phyloP scores from a whole-genome alignment of 495 filamentous ascomycete species.

The Neurospora sp. region DNA sequence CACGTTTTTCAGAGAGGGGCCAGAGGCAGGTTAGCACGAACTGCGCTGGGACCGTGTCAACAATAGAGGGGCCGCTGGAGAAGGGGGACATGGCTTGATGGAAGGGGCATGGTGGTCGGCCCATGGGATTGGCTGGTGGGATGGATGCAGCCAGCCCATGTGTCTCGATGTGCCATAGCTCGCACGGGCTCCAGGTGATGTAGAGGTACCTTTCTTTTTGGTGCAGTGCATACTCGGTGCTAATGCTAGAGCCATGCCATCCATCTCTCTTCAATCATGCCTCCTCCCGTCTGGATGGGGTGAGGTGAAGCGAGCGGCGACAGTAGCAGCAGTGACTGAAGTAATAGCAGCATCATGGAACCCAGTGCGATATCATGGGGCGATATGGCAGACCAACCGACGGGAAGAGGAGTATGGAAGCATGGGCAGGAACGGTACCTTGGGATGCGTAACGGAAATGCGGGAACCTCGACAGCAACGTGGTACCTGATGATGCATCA shows the following conservation, averaged over 20 bases:
- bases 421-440: background rate
- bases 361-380: background rate
- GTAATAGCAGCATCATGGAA: background rate
- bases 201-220: background rate
- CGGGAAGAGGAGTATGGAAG: background rate
- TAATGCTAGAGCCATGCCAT: background rate
- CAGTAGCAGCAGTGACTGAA: background rate
- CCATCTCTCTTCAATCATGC: background rate
- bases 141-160: background rate
- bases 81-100: background rate
- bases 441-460: background rate
- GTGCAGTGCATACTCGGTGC: background rate
- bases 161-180: background rate
- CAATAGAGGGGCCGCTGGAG: slow-evolving; percentile 5
- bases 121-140: background rate
- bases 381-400: background rate
- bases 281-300: background rate
- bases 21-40: slow-evolving; percentile 10
- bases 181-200: background rate
- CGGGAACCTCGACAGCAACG: background rate
- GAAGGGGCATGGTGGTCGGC: background rate
- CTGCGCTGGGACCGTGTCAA: slow-evolving; percentile 1
- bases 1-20: slow-evolving; percentile 28
- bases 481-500: background rate
- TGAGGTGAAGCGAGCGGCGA: background rate